Conservation (phyloP, 306 rosid species). For the Biancaea sappan region DNA sequence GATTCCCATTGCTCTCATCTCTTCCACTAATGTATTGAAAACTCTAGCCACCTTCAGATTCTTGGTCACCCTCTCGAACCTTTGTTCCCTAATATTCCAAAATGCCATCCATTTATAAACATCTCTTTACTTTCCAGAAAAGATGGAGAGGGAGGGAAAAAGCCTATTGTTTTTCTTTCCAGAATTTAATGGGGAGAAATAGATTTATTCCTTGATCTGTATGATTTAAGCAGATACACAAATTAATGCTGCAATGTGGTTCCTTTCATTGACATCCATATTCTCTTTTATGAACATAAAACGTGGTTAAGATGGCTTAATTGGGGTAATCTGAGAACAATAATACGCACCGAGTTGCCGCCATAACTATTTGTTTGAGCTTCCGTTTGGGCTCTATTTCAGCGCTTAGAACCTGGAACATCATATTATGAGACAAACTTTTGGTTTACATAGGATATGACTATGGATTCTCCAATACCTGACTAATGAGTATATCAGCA, state of each 20-base stretch:
- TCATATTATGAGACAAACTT: not conserved
- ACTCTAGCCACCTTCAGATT: conserved; percentile 95
- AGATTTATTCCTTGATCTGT: no score
- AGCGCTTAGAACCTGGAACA: conserved; percentile 69
- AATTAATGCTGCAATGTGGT: no score
- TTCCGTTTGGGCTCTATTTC: conserved; percentile 77
- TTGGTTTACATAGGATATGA: not conserved
- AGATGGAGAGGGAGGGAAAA: not conserved
- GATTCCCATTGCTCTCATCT: conserved; percentile 94
- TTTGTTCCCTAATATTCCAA: conserved; percentile 64
- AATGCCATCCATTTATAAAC: conserved; percentile 5
- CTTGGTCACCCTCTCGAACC: conserved; percentile 87
- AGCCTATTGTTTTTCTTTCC: not conserved
- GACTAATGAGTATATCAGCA: conserved; percentile 74
- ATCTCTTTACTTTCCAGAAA: not conserved
- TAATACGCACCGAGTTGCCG: conserved; percentile 76
- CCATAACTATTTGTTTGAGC: conserved; percentile 81
- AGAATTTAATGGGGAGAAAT: no score
- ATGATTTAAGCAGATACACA: no score
- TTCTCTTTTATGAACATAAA: not conserved
- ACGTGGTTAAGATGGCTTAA: not conserved
- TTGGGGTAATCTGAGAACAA: not conserved
- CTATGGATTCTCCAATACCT: conserved; percentile 47
- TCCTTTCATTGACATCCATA: not conserved
- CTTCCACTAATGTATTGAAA: conserved; percentile 81